Evolutionary conservation across 2,329 filamentous ascomycete species (phyloP).

Genomic region (Aspergillus aculeatus): DNA sequence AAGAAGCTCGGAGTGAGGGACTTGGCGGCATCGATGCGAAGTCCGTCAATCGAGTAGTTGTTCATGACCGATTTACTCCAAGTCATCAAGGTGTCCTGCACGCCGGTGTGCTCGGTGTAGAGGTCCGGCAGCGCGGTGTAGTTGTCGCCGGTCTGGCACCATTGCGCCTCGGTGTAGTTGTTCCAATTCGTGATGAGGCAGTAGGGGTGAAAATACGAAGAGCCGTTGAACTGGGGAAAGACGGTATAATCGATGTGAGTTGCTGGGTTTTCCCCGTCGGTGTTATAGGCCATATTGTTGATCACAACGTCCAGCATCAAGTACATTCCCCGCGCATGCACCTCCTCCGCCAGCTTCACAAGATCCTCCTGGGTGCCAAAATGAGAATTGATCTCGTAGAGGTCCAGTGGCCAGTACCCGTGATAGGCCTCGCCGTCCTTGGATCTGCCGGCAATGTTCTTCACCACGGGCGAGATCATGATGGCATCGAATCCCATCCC

Average conservation of each 20-base stretch:
- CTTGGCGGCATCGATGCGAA: conserved; percentile 52
- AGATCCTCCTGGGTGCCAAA: conserved; percentile 51
- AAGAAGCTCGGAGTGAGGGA: conserved; percentile 48
- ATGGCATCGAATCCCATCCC: conserved; percentile 51
- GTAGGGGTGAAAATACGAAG: conserved; percentile 28
- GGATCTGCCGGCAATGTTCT: conserved; percentile 38
- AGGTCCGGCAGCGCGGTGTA: conserved; percentile 49
- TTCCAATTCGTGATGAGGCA: conserved; percentile 36
- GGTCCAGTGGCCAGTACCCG: conserved; percentile 51
- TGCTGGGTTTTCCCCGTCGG: conserved; percentile 26
- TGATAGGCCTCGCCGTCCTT: conserved; percentile 50
- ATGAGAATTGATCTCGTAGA: conserved; percentile 50
- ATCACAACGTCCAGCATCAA: conserved; percentile 55
- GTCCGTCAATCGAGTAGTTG: conserved; percentile 51
- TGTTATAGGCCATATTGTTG: conserved; percentile 46
- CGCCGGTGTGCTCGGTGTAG: conserved; percentile 44
- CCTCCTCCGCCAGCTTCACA: conserved; percentile 44
- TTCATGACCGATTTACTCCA: conserved; percentile 45
- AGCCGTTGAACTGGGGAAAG: conserved; percentile 28
- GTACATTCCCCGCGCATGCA: conserved; percentile 51
- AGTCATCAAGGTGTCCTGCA: conserved; percentile 40
- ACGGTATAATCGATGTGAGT: conserved; percentile 26
- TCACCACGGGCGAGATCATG: conserved; percentile 45
- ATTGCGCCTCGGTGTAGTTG: conserved; percentile 35
- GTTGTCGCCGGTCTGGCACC: conserved; percentile 54